Conservation (phyloP, 768 basidiomycete species). For the Kwoniella heveanensis region DNA sequence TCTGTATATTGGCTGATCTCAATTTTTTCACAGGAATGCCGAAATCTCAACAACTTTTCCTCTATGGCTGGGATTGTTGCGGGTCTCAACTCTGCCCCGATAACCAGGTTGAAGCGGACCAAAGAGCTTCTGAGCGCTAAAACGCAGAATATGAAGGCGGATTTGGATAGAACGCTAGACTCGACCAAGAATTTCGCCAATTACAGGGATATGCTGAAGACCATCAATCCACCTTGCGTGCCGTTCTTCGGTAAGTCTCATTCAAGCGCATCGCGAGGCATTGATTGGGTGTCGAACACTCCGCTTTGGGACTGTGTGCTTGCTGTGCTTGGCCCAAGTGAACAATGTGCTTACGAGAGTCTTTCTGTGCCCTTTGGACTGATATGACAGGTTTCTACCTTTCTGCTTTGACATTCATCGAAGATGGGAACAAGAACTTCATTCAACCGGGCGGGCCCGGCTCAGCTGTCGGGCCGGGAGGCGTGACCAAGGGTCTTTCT, state of each 20-base stretch:
- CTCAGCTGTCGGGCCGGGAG: not conserved
- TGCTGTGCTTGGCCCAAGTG: too few species aligned
- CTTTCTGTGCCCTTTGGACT: not conserved
- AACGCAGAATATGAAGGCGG: slow-evolving; percentile 70
- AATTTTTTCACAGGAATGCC: slow-evolving; percentile 86
- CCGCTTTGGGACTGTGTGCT: too few species aligned
- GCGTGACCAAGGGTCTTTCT: slow-evolving; percentile 19
- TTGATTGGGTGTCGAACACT: too few species aligned
- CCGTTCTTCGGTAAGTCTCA: slow-evolving; percentile 82
- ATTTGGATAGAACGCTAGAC: slow-evolving; percentile 86
- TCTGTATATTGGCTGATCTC: slow-evolving; percentile 10
- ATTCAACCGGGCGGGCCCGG: slow-evolving; percentile 53
- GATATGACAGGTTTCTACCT: slow-evolving; percentile 78
- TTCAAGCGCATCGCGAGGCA: not conserved
- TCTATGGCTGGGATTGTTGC: slow-evolving; percentile 96
- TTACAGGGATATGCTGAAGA: slow-evolving; percentile 80
- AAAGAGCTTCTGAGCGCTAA: slow-evolving; percentile 85
- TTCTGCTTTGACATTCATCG: slow-evolving; percentile 94
- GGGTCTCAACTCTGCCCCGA: slow-evolving; percentile 88
- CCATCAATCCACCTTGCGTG: slow-evolving; percentile 86
- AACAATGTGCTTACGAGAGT: too few species aligned
- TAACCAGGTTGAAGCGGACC: slow-evolving; percentile 86
- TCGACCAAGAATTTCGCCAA: slow-evolving; percentile 92
- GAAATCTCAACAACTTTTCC: slow-evolving; percentile 86
- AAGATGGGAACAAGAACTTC: slow-evolving; percentile 89